These are phyloP conservation scores for Leccinum huronense DNA, from an alignment of 1,284 basidiomycete genomes.

Conservation along the genomic window DNA sequence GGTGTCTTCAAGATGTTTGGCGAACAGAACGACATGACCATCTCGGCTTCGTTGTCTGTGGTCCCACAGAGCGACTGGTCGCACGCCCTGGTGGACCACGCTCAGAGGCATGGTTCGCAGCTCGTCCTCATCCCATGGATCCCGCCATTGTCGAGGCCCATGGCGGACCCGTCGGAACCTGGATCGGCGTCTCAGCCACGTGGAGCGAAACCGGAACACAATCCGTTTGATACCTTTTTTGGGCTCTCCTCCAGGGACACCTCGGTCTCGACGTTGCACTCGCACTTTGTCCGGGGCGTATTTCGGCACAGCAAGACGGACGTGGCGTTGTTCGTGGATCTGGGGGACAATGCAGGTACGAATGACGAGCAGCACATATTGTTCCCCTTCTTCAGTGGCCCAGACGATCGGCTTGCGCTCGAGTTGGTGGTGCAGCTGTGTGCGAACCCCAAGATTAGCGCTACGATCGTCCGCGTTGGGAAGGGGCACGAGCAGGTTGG, in stretches of 20 bases:
- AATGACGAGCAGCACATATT: slow-evolving; percentile 67
- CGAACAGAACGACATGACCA: slow-evolving; percentile 67
- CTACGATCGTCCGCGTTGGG: slow-evolving; percentile 59
- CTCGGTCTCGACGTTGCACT: slow-evolving; percentile 54
- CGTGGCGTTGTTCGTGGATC: slow-evolving; percentile 82
- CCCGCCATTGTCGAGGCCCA: slow-evolving; percentile 29
- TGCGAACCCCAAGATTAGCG: slow-evolving; percentile 60
- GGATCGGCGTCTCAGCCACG: slow-evolving; percentile 26
- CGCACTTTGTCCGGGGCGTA: slow-evolving; percentile 80
- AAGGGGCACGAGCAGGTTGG: slow-evolving; percentile 28
- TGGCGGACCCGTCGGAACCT: slow-evolving; percentile 23
- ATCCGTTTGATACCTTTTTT: slow-evolving; percentile 69
- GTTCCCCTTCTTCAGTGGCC: slow-evolving; percentile 91
- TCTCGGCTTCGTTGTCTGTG: slow-evolving; percentile 67
- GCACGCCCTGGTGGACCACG: slow-evolving; percentile 65
- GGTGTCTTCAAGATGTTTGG: slow-evolving; percentile 86
- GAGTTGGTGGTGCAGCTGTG: slow-evolving; percentile 83
- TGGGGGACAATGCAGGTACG: slow-evolving; percentile 41
- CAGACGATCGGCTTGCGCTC: slow-evolving; percentile 88
- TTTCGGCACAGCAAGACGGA: slow-evolving; percentile 71
- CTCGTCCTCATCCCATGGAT: slow-evolving; percentile 87
- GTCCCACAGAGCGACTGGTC: slow-evolving; percentile 72
- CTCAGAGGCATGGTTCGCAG: slow-evolving; percentile 59
- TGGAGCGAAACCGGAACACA: slow-evolving; percentile 27
- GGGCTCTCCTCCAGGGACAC: slow-evolving; percentile 37